These are phyloP conservation scores for Cladosporium sp. DNA, from an alignment of 2,329 filamentous ascomycete species.

Conservation along the genomic window DNA sequence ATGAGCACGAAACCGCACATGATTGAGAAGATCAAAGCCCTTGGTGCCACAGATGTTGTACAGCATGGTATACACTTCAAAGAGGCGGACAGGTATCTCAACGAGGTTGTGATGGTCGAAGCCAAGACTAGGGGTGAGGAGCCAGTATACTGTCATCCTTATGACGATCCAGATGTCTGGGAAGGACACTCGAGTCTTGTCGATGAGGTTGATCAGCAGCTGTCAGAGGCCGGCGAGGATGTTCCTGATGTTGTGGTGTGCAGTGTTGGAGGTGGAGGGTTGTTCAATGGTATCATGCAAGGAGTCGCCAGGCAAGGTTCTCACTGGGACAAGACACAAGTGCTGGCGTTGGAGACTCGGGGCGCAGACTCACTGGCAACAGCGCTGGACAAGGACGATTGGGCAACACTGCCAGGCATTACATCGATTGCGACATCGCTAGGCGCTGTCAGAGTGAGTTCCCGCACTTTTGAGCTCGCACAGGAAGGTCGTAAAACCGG, in stretches of 20 bases:
- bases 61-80: constrained; percentile 64
- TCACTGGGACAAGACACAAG: constrained; percentile 34
- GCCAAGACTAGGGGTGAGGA: constrained; percentile 36
- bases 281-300: constrained; percentile 71
- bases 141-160: constrained; percentile 65
- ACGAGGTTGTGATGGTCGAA: constrained; percentile 50
- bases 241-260: constrained; percentile 67
- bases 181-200: constrained; percentile 60
- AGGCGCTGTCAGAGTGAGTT: constrained; percentile 66
- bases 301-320: constrained; percentile 52
- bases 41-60: constrained; percentile 66
- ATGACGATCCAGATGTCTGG: constrained; percentile 67
- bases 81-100: constrained; percentile 65
- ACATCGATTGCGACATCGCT: constrained; percentile 72
- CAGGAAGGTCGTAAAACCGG: constrained; percentile 34
- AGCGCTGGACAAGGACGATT: constrained; percentile 51
- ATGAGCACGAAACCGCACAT: constrained; percentile 62
- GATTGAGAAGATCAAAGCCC: constrained; percentile 65
- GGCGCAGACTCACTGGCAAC: constrained; percentile 68
- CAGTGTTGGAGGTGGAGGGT: constrained; percentile 76
- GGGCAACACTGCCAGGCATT: constrained; percentile 63
- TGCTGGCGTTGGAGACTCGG: constrained; percentile 71
- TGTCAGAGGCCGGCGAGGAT: constrained; percentile 33
- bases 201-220: constrained; percentile 41
- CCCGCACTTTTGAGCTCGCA: constrained; percentile 63